phyloP scores from a whole-genome alignment of 78 protist species.

The Monosiga brevicollis region DNA sequence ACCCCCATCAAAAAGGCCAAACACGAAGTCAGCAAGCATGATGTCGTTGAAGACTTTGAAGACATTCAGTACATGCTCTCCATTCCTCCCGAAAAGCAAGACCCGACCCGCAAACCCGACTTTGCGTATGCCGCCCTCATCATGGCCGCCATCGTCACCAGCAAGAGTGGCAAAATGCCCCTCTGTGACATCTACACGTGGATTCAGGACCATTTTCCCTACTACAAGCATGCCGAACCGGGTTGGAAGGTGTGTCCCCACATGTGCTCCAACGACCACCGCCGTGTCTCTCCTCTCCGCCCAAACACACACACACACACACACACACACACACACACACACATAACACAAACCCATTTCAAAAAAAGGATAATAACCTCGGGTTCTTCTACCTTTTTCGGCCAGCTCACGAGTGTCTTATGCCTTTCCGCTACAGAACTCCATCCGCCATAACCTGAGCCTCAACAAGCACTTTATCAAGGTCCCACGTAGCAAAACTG shows the following conservation, averaged over 20 bases:
- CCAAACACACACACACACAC: no score
- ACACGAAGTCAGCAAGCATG: background rate
- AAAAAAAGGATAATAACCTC: no score
- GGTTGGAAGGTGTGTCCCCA: constrained; percentile 3
- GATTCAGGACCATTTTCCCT: constrained; percentile 1
- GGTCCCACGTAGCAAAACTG: background rate
- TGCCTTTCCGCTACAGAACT: background rate
- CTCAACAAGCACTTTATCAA: background rate
- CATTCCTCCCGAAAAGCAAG: no score
- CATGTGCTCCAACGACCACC: no score
- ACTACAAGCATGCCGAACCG: background rate
- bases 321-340: no score
- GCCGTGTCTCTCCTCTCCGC: no score
- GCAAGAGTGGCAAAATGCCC: background rate
- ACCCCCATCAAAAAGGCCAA: background rate
- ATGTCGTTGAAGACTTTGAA: no score
- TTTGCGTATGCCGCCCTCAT: constrained; percentile 11
- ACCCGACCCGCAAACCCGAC: background rate
- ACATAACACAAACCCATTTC: no score
- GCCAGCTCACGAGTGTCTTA: no score
- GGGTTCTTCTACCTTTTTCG: no score
- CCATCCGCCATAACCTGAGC: constrained; percentile 7
- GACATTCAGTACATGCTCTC: no score
- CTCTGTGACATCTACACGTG: constrained; percentile 2
- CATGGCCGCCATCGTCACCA: background rate